Evolutionary conservation across 2,329 filamentous ascomycete genomes (phyloP).

Genomic region (Neoascochyta sp.): DNA sequence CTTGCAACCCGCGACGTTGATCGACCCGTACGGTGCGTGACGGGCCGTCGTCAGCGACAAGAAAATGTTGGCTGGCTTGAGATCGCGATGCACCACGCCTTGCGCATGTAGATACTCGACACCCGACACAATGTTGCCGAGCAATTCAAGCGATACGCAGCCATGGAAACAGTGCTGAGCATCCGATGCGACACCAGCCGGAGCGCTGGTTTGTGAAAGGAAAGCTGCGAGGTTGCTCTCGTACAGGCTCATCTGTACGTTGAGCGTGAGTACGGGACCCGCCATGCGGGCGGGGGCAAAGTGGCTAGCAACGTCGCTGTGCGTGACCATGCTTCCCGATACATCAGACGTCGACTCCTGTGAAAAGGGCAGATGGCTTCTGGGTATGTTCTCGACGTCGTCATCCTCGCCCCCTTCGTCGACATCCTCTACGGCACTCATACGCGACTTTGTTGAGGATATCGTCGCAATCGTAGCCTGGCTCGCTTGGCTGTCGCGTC

Average conservation of each 20-base stretch:
- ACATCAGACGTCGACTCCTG: slow-evolving; percentile 17
- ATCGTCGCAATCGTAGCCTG: slow-evolving; percentile 40
- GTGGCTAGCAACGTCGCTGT: slow-evolving; percentile 31
- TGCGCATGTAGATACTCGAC: slow-evolving; percentile 62
- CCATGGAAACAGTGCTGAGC: slow-evolving; percentile 61
- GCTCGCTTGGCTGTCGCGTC: slow-evolving; percentile 33
- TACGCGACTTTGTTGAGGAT: slow-evolving; percentile 42
- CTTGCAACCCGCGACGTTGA: slow-evolving; percentile 47
- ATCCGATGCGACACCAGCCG: slow-evolving; percentile 7
- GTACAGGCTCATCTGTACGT: slow-evolving; percentile 67
- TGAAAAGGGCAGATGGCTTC: slow-evolving; percentile 21
- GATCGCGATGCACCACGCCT: slow-evolving; percentile 61
- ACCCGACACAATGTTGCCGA: slow-evolving; percentile 59
- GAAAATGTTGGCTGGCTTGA: slow-evolving; percentile 68
- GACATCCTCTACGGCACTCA: slow-evolving; percentile 35
- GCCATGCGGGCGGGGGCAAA: slow-evolving; percentile 15
- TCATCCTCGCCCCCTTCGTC: slow-evolving; percentile 43
- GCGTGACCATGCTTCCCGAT: slow-evolving; percentile 34
- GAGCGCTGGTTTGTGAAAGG: slow-evolving; percentile 37
- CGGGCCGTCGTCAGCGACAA: slow-evolving; percentile 47
- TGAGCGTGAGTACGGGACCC: slow-evolving; percentile 49
- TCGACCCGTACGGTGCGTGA: slow-evolving; percentile 41
- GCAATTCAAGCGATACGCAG: slow-evolving; percentile 53
- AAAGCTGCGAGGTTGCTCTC: slow-evolving; percentile 60
- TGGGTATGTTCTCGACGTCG: slow-evolving; percentile 49